Percentiles rank a stretch among this genome's conserved stretches.
phyloP scores from a whole-genome alignment of 2,329 filamentous ascomycete genomes.

The Fonsecaea pugnacius region DNA sequence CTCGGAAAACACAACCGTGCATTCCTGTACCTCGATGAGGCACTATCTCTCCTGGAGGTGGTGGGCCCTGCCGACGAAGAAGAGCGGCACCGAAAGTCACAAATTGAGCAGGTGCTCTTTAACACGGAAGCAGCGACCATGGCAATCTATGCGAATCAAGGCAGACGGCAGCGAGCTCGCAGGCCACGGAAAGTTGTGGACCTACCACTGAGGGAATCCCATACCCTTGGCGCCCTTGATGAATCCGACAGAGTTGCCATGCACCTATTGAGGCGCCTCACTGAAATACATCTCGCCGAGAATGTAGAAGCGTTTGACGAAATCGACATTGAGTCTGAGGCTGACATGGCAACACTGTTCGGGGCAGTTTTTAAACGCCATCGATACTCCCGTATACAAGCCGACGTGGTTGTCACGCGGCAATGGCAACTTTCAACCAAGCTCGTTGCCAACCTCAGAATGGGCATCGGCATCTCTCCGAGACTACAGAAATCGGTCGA shows the following conservation, averaged over 20 bases:
- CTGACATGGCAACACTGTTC: conserved; percentile 16
- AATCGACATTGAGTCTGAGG: conserved; percentile 11
- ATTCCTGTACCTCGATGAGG: conserved; percentile 25
- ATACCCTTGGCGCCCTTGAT: neutral
- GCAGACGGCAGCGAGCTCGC: conserved; percentile 2
- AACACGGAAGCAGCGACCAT: conserved; percentile 24
- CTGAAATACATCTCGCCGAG: conserved; percentile 22
- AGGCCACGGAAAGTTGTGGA: neutral
- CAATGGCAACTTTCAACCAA: conserved; percentile 24
- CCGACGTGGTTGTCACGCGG: conserved; percentile 22
- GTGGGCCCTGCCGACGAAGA: neutral
- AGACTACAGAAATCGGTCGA: conserved; percentile 10
- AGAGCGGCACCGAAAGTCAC: conserved; percentile 8
- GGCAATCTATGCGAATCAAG: conserved; percentile 13
- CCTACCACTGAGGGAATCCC: too few species aligned
- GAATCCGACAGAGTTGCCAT: conserved; percentile 13
- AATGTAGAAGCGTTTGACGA: conserved; percentile 9
- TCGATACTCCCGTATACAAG: conserved; percentile 22
- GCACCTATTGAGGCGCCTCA: conserved; percentile 20
- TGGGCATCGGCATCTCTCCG: neutral
- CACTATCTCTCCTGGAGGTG: conserved; percentile 15
- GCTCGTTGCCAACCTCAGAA: neutral
- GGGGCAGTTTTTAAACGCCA: conserved; percentile 11
- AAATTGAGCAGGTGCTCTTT: conserved; percentile 21
- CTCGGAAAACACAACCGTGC: conserved; percentile 23